These are phyloP conservation scores for Plectosphaerella cucumerina DNA, from an alignment of 2,329 filamentous ascomycete species.

Conservation along the genomic window DNA sequence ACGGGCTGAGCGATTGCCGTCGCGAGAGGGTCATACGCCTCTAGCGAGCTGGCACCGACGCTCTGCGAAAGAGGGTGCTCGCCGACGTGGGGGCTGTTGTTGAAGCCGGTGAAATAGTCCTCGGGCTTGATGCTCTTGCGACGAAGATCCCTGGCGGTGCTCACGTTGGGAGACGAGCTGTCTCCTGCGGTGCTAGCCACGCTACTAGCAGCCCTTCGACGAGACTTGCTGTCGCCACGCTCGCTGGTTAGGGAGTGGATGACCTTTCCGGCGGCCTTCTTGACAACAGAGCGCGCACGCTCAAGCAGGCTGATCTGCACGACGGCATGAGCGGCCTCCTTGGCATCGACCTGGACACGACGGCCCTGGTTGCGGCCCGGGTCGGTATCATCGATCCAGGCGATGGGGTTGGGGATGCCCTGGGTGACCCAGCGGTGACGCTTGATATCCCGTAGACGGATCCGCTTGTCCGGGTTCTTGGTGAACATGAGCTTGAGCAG, in stretches of 20 bases:
- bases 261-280: conserved; percentile 61
- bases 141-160: conserved; percentile 39
- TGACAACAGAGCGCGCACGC: conserved; percentile 74
- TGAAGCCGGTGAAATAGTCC: conserved; percentile 46
- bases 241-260: conserved; percentile 55
- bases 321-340: conserved; percentile 85
- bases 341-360: conserved; percentile 87
- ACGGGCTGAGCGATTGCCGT: conserved; percentile 19
- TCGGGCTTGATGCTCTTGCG: conserved; percentile 51
- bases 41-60: conserved; percentile 64
- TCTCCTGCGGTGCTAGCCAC: conserved; percentile 61
- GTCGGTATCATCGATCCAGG: conserved; percentile 94
- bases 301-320: conserved; percentile 85
- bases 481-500: conserved; percentile 74
- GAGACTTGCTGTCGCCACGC: conserved; percentile 48
- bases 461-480: conserved; percentile 86
- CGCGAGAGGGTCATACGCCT: conserved; percentile 37
- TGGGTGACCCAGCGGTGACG: conserved; percentile 86
- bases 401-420: conserved; percentile 67
- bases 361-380: conserved; percentile 73
- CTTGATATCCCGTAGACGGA: conserved; percentile 88
- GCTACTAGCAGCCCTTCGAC: conserved; percentile 57
- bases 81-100: conserved; percentile 35
- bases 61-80: conserved; percentile 71
- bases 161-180: conserved; percentile 25